A percentile compares a stretch with the other conserved stretches of the same genome.
These are phyloP conservation scores for Silene noctiflora DNA, from an alignment of 179 eudicot genomes.

Conservation along the genomic window DNA sequence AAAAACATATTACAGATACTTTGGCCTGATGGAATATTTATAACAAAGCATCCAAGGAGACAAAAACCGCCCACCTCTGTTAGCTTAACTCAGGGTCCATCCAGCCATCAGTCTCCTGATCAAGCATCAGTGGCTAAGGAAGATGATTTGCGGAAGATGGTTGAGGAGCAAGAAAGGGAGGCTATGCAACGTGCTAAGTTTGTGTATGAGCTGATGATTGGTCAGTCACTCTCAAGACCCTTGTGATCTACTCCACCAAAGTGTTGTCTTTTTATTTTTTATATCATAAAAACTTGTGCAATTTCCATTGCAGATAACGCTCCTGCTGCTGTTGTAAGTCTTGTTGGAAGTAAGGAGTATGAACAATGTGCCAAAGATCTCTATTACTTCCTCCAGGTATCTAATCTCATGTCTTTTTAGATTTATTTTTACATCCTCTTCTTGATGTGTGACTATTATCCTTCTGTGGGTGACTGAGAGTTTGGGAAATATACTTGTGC, in stretches of 20 bases:
- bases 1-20: slow-evolving; percentile 51
- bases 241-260: slow-evolving; percentile 4
- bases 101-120: slow-evolving; percentile 40
- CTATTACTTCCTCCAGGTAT: slow-evolving; percentile 92
- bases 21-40: slow-evolving; percentile 98
- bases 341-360: slow-evolving; percentile 92
- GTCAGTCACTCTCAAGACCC: slow-evolving; percentile 35
- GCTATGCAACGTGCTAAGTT: slow-evolving; percentile 78
- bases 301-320: slow-evolving; percentile 61
- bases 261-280: not conserved
- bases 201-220: slow-evolving; percentile 88
- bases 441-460: not conserved
- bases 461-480: not conserved
- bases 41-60: slow-evolving; percentile 87
- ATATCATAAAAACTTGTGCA: slow-evolving; percentile 8
- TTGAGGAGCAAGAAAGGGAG: slow-evolving; percentile 60
- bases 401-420: not conserved
- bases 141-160: slow-evolving; percentile 40
- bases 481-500: not conserved
- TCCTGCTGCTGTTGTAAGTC: slow-evolving; percentile 82
- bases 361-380: slow-evolving; percentile 94
- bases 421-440: not conserved
- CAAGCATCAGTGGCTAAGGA: slow-evolving; percentile 44
- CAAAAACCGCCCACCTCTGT: slow-evolving; percentile 40
- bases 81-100: slow-evolving; percentile 40